These are phyloP conservation scores for Mycena vulgaris DNA, from an alignment of 768 basidiomycete genomes.

Conservation along the genomic window DNA sequence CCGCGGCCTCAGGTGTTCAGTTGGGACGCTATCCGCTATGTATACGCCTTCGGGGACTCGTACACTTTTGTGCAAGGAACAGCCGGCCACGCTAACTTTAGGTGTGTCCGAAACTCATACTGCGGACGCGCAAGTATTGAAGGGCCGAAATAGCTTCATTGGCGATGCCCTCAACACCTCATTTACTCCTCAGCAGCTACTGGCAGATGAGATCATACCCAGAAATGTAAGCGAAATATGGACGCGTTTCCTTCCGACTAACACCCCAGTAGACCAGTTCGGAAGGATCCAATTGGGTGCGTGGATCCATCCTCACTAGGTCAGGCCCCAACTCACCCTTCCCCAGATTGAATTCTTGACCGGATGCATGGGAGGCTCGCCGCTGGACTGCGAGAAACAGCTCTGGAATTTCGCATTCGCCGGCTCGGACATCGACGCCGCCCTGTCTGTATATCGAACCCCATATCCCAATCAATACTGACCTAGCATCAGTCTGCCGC, in stretches of 20 bases:
- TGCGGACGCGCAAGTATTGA: background rate
- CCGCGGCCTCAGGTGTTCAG: conserved; percentile 46
- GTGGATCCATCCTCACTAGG: background rate
- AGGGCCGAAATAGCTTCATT: conserved; percentile 57
- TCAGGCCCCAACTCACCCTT: background rate
- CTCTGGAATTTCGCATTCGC: conserved; percentile 73
- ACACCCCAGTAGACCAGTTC: conserved; percentile 61
- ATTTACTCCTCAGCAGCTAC: conserved; percentile 59
- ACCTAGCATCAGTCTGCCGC: conserved; percentile 54
- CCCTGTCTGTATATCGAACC: conserved; percentile 47
- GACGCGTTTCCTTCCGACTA: background rate
- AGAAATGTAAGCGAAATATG: conserved; percentile 53
- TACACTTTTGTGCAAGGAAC: conserved; percentile 71
- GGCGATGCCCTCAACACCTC: conserved; percentile 60
- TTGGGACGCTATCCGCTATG: conserved; percentile 60
- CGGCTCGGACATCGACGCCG: conserved; percentile 62
- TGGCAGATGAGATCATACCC: conserved; percentile 61
- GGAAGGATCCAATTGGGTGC: conserved; percentile 69
- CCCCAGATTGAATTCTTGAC: conserved; percentile 67
- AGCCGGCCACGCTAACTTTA: conserved; percentile 64
- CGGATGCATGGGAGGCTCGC: conserved; percentile 63
- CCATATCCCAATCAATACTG: conserved; percentile 2
- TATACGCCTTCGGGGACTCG: conserved; percentile 71
- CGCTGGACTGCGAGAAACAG: conserved; percentile 59
- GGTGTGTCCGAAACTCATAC: conserved; percentile 45